Percentiles rank a stretch among this genome's conserved stretches.
Evolutionary conservation across 164 flowering plant genomes (phyloP).

Genomic region (Taxillus chinensis): DNA sequence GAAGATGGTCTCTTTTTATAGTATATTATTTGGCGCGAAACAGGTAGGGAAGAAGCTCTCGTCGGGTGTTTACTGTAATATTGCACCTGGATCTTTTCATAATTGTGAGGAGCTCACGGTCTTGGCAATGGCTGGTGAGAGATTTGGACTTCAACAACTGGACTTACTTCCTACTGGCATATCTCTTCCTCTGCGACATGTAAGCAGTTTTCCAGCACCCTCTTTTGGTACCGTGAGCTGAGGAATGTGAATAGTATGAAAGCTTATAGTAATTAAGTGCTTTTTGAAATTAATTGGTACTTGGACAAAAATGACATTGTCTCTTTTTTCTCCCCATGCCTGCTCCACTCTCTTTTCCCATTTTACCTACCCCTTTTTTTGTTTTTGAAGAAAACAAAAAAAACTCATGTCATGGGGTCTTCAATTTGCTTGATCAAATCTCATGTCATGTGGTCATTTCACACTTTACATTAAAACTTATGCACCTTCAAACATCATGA

Average conservation of each 20-base stretch:
- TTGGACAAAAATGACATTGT: neutral
- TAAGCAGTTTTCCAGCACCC: constrained; percentile 26
- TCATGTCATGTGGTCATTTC: too few relatives aligned
- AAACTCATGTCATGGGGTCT: too few relatives aligned
- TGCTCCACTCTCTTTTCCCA: neutral
- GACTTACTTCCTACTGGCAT: constrained; percentile 85
- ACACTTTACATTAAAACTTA: too few relatives aligned
- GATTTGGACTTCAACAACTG: constrained; percentile 74
- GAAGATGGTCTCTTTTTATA: constrained; percentile 78
- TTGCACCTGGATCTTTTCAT: constrained; percentile 61
- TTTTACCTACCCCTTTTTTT: neutral
- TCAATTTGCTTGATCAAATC: too few relatives aligned
- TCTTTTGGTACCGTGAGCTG: neutral
- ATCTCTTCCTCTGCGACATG: constrained; percentile 93
- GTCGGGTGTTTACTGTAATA: constrained; percentile 60
- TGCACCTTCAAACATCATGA: too few relatives aligned
- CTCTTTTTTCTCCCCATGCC: neutral
- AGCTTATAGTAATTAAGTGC: neutral
- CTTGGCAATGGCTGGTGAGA: constrained; percentile 96
- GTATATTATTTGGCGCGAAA: constrained; percentile 63
- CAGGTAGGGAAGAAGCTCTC: constrained; percentile 53
- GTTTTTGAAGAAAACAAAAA: too few relatives aligned
- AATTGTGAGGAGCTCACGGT: constrained; percentile 64
- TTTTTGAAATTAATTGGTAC: neutral
- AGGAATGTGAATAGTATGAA: neutral